These are phyloP conservation scores for Spergularia azorica DNA, from an alignment of 179 eudicot genomes.

Conservation along the genomic window DNA sequence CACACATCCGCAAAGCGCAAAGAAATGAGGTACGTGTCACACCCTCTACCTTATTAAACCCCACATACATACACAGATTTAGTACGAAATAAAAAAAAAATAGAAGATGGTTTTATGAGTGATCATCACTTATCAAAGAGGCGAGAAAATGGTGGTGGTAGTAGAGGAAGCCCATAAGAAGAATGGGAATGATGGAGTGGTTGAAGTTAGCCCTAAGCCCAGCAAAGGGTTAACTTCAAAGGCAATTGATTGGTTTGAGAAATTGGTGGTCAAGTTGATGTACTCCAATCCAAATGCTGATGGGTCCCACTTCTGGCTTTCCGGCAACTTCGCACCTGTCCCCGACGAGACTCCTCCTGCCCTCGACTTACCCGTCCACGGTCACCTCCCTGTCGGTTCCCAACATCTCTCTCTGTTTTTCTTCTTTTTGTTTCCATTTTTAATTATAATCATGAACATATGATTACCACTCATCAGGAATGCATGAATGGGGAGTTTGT, in stretches of 20 bases:
- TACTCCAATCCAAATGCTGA: slow-evolving; percentile 49
- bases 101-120: too few relatives aligned
- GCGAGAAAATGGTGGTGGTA: not conserved
- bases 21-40: not conserved
- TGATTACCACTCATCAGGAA: slow-evolving; percentile 48
- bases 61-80: too few relatives aligned
- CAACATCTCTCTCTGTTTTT: not conserved
- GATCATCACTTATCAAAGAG: not conserved
- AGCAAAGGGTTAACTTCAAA: slow-evolving; percentile 53
- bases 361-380: slow-evolving; percentile 61
- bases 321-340: slow-evolving; percentile 82
- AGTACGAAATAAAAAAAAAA: too few relatives aligned
- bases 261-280: slow-evolving; percentile 60
- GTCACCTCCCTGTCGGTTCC: slow-evolving; percentile 69
- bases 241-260: slow-evolving; percentile 76
- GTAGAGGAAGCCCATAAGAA: slow-evolving; percentile 8
- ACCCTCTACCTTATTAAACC: not conserved
- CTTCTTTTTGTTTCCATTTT: too few relatives aligned
- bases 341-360: slow-evolving; percentile 79
- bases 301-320: slow-evolving; percentile 53
- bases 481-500: slow-evolving; percentile 97
- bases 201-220: slow-evolving; percentile 74
- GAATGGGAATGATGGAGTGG: slow-evolving; percentile 33
- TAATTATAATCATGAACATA: not conserved
- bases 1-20: not conserved